Conservation (phyloP, 176 grass and related monocot genomes). For the Coix lacrymajobi region DNA sequence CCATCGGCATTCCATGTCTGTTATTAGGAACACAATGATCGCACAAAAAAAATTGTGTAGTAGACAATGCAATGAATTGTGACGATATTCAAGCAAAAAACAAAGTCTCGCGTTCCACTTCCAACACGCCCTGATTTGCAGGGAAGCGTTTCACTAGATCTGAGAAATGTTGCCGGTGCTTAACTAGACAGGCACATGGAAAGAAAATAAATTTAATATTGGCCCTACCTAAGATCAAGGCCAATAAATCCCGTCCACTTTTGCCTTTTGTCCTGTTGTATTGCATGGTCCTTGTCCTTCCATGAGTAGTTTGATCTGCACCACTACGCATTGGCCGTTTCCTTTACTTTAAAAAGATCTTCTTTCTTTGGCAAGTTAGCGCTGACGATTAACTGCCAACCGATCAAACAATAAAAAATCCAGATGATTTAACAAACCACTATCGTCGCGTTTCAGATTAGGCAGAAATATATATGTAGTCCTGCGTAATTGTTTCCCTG, state of each 20-base stretch:
- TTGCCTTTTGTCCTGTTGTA: background rate
- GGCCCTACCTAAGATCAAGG: constrained; percentile 7
- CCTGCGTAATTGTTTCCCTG: background rate
- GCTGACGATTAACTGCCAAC: background rate
- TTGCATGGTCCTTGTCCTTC: constrained; percentile 33
- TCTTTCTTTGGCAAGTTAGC: background rate
- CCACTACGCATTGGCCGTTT: background rate
- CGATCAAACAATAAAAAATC: background rate
- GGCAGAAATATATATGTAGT: background rate
- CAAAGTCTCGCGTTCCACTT: background rate
- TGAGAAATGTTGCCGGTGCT: background rate
- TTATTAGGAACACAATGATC: background rate
- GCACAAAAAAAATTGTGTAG: background rate
- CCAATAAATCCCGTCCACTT: constrained; percentile 15
- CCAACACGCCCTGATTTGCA: background rate
- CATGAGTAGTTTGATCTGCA: background rate
- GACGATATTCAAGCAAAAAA: too few relatives aligned
- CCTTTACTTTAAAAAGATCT: background rate
- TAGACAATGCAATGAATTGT: background rate
- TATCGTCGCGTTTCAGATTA: background rate
- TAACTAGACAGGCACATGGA: background rate
- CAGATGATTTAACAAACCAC: background rate
- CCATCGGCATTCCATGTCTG: background rate
- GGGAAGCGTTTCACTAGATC: background rate
- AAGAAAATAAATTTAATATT: background rate